Evolutionary conservation across 108 stramenopile genomes (phyloP).

Genomic region (Fragilariopsis cylindrus): DNA sequence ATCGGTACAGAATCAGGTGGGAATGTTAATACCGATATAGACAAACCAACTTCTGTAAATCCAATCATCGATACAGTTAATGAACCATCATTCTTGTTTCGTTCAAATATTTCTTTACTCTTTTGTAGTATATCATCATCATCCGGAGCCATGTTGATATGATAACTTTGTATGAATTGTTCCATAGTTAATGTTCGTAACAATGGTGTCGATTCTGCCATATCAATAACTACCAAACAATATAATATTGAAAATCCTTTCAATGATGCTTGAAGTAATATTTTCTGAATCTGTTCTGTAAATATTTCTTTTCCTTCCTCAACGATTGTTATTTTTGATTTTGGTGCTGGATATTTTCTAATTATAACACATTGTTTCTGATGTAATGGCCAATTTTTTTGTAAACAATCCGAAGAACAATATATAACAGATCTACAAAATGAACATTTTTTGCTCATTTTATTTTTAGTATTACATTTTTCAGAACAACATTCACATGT

Average conservation of each 20-base stretch:
- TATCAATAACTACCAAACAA: conserved; percentile 25
- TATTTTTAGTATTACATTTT: conserved; percentile 11
- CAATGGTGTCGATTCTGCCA: conserved; percentile 34
- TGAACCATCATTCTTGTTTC: conserved; percentile 28
- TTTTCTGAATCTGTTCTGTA: conserved; percentile 18
- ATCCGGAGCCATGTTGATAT: neutral
- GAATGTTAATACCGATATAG: conserved; percentile 22
- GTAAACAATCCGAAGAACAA: conserved; percentile 37
- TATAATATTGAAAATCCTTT: conserved; percentile 31
- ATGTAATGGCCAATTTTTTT: conserved; percentile 35
- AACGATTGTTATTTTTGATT: conserved; percentile 9
- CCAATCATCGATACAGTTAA: conserved; percentile 36
- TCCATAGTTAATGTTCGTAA: conserved; percentile 25
- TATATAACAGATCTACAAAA: conserved; percentile 39
- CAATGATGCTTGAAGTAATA: conserved; percentile 32
- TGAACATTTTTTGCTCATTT: conserved; percentile 22
- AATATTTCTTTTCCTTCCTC: conserved; percentile 30
- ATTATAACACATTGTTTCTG: conserved; percentile 18
- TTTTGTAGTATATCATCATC: conserved; percentile 24
- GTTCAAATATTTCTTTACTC: conserved; percentile 21
- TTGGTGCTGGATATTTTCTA: conserved; percentile 34
- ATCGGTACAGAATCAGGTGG: conserved; percentile 33
- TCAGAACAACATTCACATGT: conserved; percentile 37
- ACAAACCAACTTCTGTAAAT: conserved; percentile 32
- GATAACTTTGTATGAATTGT: conserved; percentile 22